A percentile compares a stretch with the other conserved stretches of the same genome.
Evolutionary conservation across 176 grass and related monocot genomes (phyloP).

Genomic region (Coix lacrymajobi): DNA sequence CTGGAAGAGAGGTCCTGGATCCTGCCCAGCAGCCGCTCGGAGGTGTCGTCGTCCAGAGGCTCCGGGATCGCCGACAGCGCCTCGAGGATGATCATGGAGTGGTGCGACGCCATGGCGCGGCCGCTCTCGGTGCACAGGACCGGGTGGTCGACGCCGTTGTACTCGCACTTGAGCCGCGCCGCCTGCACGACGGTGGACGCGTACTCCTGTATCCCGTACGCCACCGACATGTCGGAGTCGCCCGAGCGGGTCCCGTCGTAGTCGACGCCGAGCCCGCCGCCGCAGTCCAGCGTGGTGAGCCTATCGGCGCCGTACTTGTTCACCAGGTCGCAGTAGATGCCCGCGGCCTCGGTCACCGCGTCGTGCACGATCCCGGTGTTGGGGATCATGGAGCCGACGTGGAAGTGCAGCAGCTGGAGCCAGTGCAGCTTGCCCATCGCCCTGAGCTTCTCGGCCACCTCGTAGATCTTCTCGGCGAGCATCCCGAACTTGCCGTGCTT

Average conservation of each 20-base stretch:
- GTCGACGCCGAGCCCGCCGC: constrained; percentile 2
- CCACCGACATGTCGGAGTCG: not conserved
- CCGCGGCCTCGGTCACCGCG: not conserved
- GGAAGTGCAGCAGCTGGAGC: not conserved
- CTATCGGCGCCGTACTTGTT: not conserved
- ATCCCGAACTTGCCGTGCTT: not conserved
- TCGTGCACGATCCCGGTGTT: not conserved
- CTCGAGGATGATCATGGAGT: constrained; percentile 10
- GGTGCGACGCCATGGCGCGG: not conserved
- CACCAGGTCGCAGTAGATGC: constrained; percentile 1
- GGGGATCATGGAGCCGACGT: constrained; percentile 2
- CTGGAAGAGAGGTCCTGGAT: not conserved
- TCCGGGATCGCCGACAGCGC: not conserved
- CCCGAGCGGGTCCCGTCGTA: not conserved
- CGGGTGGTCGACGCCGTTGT: not conserved
- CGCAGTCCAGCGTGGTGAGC: not conserved
- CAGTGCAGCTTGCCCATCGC: not conserved
- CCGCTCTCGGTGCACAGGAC: constrained; percentile 6
- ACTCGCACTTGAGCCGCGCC: not conserved
- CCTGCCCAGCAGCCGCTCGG: not conserved
- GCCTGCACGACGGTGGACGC: not conserved
- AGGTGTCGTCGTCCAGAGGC: not conserved
- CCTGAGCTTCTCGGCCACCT: not conserved
- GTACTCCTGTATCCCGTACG: constrained; percentile 1
- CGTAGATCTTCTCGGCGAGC: not conserved